Base-by-base conservation (phyloP, 441 rosid species). In the Euphorbia schlechtendalii region DNA sequence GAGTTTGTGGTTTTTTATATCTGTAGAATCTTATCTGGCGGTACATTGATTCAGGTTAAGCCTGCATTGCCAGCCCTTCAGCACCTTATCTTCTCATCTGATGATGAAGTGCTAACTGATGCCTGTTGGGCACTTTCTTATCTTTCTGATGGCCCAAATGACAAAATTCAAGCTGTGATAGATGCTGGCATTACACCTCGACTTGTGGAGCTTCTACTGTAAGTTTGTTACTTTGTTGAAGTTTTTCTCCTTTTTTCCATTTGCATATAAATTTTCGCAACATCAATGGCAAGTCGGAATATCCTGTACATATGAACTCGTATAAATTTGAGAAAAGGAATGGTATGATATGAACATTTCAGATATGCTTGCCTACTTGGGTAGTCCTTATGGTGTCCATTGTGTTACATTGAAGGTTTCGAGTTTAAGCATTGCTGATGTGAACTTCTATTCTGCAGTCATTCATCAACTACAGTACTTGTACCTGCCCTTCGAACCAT, bases 61-160 rank as follows among this genome's bases (percentile, higher is more conserved):
- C 92, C 91, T 12, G 92, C 96, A 28, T 87, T 89, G 64, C 95
- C 91, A n/a, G 87, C 87, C 20, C 89, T 91, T 74, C 73, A 79
- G 38, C 84, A 68, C 1, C 84, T 92, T 57, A 80, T 89, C 69
- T 84, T 83, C 67, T 87, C 86, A 3, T 85, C 77, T 57, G 96
- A 91, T 66, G 98, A 89, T 67, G 96, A 89, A 78, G 96, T 92
- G 56, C 73, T 92, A 77, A 87, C 91, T 32, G 93, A 91, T 84
- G 88, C 98, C 32, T 87, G 96, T 61, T 91, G 97, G 96, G 94
- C 96, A 4, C 86, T 88, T n/a, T 91, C 96, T 0, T 89, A 89
- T 75, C 95, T 92, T 60, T 87, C 95, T 69, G 96, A 89, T 81
- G 96, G 98, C 43, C 81, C 92, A 34, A 92, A 86, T 74, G 96